These are phyloP conservation scores for Penicillium sp. DNA, from an alignment of 2,329 filamentous ascomycete genomes.

Conservation along the genomic window DNA sequence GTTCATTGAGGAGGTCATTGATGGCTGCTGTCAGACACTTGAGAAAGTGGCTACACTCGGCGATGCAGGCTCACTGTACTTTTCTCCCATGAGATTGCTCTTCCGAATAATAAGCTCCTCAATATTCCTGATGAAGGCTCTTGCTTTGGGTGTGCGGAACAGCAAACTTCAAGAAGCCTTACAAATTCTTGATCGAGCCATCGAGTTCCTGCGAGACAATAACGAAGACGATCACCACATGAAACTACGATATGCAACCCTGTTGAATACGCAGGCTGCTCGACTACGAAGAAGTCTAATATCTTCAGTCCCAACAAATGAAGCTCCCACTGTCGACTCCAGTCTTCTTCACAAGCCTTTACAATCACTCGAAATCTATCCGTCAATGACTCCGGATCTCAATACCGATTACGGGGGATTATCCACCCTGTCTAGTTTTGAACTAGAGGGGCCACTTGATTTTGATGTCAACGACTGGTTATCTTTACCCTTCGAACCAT, in stretches of 20 bases:
- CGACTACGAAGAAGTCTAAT: constrained; percentile 25
- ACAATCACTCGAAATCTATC: neutral
- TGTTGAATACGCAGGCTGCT: constrained; percentile 42
- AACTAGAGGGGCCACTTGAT: constrained; percentile 1
- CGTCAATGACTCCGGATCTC: neutral
- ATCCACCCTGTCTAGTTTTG: neutral
- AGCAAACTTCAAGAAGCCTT: constrained; percentile 48
- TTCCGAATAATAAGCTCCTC: constrained; percentile 55
- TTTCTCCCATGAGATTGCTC: constrained; percentile 53
- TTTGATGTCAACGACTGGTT: constrained; percentile 30
- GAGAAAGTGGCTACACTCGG: constrained; percentile 47
- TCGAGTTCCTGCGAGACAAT: constrained; percentile 45
- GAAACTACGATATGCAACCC: constrained; percentile 48
- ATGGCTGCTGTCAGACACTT: constrained; percentile 51
- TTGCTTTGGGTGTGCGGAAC: constrained; percentile 49
- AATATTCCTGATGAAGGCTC: constrained; percentile 53
- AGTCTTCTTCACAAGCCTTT: neutral
- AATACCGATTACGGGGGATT: neutral
- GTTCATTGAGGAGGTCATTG: constrained; percentile 55
- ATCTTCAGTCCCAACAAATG: constrained; percentile 16
- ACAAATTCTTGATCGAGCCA: constrained; percentile 47
- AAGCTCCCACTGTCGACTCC: neutral
- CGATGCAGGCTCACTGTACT: constrained; percentile 44
- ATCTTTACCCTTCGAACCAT: constrained; percentile 33
- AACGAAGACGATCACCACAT: constrained; percentile 52